Evolutionary conservation across 2,329 filamentous ascomycete species (phyloP), one percentile per base, ranked within the genome.

Genomic region (Penicillium carneum): DNA sequence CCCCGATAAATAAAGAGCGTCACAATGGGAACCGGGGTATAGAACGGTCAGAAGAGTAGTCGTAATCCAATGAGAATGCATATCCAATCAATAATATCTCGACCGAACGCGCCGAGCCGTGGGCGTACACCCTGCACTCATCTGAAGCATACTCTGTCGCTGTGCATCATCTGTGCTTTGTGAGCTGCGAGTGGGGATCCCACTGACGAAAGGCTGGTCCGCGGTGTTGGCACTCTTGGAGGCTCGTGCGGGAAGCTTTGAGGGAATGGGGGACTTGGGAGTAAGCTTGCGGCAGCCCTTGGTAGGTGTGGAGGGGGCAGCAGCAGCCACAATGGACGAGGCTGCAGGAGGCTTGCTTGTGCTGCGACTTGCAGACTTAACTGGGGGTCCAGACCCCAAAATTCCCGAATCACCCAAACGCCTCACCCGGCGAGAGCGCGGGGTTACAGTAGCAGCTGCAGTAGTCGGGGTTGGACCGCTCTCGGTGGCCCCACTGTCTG

Each of bases 51-150:
- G 18, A 33, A 39, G n/a, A n/a, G 56, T 34, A 20, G 18, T 36
- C 10, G 41, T 31, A 41, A 47, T 46, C n/a, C 33, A 23, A 49
- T n/a, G 3, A 23, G 4, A 50, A 39, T 29, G 26, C 10, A 31
- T 41, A 3, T 23, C 12, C 51, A 20, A 58, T 72, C 61, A 75
- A 53, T 66, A 53, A 53, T 66, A 53, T 51, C 72, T 66, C 36
- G 70, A 65, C 38, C 75, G 74, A 47, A 77, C 68, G 41, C 74
- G 71, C 45, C 71, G 71, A 57, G 74, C 73, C 62, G 73, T 72
- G 36, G 75, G 76, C 1, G 75, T 77, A 52, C 73, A 76, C 42
- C 74, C 76, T n/a, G 76, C 74, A 54, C 69, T 73, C 23, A 73
- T 64, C 63, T 74, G 71, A 48, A 74, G 60, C 38, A 72, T 63